Conservation (phyloP, 495 filamentous ascomycete genomes). For the Penicillium waksmanii region DNA sequence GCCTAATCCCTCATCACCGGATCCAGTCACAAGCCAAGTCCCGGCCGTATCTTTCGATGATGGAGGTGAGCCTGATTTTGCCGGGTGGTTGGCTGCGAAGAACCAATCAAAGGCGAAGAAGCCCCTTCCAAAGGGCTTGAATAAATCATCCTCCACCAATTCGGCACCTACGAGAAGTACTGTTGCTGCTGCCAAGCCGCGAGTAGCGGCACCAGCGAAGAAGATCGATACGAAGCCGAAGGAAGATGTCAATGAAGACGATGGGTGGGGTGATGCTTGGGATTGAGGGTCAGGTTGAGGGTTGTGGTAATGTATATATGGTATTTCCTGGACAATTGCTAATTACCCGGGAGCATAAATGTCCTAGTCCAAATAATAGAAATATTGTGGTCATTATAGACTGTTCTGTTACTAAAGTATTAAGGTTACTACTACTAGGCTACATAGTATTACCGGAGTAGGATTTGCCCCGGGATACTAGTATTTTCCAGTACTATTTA, state of each 20-base stretch:
- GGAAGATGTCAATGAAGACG: slow-evolving; percentile 46
- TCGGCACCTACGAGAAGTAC: slow-evolving; percentile 35
- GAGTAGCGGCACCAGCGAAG: slow-evolving; percentile 43
- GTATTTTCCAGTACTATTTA: no score
- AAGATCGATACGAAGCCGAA: slow-evolving; percentile 56
- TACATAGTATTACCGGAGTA: no score
- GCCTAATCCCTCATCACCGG: slow-evolving; percentile 38
- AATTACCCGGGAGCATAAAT: background rate
- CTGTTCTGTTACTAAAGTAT: no score
- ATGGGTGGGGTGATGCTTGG: slow-evolving; percentile 64
- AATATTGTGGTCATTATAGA: no score
- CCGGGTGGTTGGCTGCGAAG: slow-evolving; percentile 88
- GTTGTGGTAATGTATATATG: slow-evolving; percentile 8
- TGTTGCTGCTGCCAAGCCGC: slow-evolving; percentile 43
- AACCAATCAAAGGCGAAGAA: slow-evolving; percentile 71
- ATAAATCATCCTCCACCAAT: slow-evolving; percentile 52
- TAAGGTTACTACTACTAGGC: no score
- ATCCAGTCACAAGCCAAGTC: slow-evolving; percentile 32
- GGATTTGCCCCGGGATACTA: no score
- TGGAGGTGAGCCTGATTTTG: slow-evolving; percentile 88
- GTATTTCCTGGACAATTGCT: background rate
- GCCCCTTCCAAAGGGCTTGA: slow-evolving; percentile 75
- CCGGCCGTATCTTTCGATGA: slow-evolving; percentile 69
- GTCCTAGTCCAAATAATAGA: background rate
- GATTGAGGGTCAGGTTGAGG: slow-evolving; percentile 31